Base-by-base conservation (phyloP, 805 yeast species). In the Yamadazyma nakazawae region DNA sequence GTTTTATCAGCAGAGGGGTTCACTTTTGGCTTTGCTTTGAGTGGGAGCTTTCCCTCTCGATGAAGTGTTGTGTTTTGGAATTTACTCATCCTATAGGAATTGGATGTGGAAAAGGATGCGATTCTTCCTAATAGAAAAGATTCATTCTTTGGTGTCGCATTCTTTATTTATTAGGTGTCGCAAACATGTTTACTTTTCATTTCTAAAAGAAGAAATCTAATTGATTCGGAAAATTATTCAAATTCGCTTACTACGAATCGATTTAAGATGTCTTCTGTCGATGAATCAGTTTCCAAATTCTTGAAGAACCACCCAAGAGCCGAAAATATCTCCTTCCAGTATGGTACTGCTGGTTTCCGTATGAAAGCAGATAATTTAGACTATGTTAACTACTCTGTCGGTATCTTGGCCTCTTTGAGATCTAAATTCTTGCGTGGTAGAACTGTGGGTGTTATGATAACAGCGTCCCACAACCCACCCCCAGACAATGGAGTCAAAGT, bases 331-430 rank as follows among this genome's bases (percentile, higher is more conserved):
- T 18, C 36, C 5, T 47, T 48, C 32, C 37, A 79, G 14, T 94
- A 94, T 59, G 99, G 99, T n/a, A 94, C 99, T 0, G 99, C 99
- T 1, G 99, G 99, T 8, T 94, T 94, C 69, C 79, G 99, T 49
- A 83, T 84, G 69, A 70, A 79, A 40, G 91, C 96, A 1, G 61
- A 67, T 17, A 65, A 75, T 14, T 69, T 92, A 53, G 96, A 88
- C 60, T 83, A 89, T 14, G 92, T 91, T 28, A 85, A 88, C 64
- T 88, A 81, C 63, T 76, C 92, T 6, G 89, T 86, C 14, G 96
- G 97, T 2, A 71, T 90, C 16, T 62, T 91, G 24, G 97, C 99
- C 0, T 71, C 83, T 1, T 69, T 94, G 52, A 76, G 99, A 58
- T 90, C 97, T n/a, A 77, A 84, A 48, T 75, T 71, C 50, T 68